Evolutionary conservation across 371 early-diverging fungal genomes (phyloP).

Genomic region (Chytridium lagenaria): DNA sequence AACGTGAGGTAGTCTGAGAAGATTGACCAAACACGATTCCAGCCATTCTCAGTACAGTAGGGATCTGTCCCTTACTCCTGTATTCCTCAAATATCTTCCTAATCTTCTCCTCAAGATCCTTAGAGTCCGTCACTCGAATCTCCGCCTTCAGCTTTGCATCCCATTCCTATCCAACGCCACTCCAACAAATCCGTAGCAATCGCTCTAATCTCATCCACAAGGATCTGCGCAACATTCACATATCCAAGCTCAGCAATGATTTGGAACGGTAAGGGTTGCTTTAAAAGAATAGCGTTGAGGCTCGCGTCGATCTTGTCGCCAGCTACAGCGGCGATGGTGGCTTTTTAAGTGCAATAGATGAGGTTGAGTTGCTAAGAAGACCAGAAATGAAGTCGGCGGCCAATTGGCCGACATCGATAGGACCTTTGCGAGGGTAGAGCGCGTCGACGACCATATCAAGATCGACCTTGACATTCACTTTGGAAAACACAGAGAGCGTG

Average conservation of each 20-base stretch:
- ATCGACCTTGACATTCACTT: conserved; percentile 15
- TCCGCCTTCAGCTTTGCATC: too few species aligned
- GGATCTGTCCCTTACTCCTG: too few species aligned
- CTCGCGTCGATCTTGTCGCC: conserved; percentile 12
- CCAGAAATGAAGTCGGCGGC: conserved; percentile 6
- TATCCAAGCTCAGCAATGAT: conserved; percentile 26
- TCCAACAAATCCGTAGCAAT: not conserved
- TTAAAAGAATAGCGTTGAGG: conserved; percentile 14
- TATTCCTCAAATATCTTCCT: too few species aligned
- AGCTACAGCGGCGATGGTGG: conserved; percentile 19
- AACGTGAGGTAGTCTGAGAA: conserved; percentile 13
- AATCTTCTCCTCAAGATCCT: too few species aligned
- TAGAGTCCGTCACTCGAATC: too few species aligned
- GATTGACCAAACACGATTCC: too few species aligned
- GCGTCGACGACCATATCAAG: conserved; percentile 30
- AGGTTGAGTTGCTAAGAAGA: conserved; percentile 20
- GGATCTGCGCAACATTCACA: not conserved
- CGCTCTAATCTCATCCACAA: not conserved
- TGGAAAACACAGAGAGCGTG: conserved; percentile 25
- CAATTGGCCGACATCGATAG: conserved; percentile 31
- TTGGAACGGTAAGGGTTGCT: conserved; percentile 29
- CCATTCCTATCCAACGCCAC: not conserved
- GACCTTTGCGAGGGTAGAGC: conserved; percentile 25
- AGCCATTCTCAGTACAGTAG: too few species aligned
- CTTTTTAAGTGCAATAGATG: not conserved